Base-by-base conservation (phyloP, 305 asterid species). In the Plantago lanceolata region DNA sequence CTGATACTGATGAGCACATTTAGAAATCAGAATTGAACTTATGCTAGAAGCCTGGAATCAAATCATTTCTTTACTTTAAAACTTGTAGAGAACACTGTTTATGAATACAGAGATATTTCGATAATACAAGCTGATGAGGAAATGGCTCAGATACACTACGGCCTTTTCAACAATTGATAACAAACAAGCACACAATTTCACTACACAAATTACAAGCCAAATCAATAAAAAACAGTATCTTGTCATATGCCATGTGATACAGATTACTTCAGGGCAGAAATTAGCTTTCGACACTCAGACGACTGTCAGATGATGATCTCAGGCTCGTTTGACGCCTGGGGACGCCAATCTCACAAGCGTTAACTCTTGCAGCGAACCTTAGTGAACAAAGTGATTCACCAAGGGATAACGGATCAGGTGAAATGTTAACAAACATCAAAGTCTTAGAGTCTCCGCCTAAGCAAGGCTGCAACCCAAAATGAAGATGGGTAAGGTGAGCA, bases 401-500 rank as follows among this genome's bases (percentile, higher is more conserved):
- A 2, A 75, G 72, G 0, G 97, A 94, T 24, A 91, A 65, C 15
- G 94, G 83, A 19, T 86, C 99, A 0, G 96, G 99, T 1, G 99
- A 81, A 29, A 94, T 76, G 67, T 94, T 94, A 35, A 90, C 99
- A 59, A 94, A 85, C 97, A 94, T 90, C 78, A 94, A 64, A 0
- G 94, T 90, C 80, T 94, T 94, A 1, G 99, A 94, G 66, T 94
- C 97, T 57, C 97, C 99, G 5, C 97, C 97, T 72, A 94, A 78
- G 79, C 99, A 90, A 21, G 99, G 99, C 97, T 94, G 95, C 15
- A 66, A 40, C 16, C 28, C 2, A 24, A 24, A 24, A 33, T 33
- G 40, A 33, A 33, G 40, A 33, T 11, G 7, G 9, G 40, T 33
- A 33, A 33, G 40, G 40, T 33, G 9, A 33, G 40, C 40, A 33